Evolutionary conservation across 1,284 basidiomycete genomes (phyloP), one percentile per base, ranked within the genome.

Genomic region (Fomitopsis betulina): DNA sequence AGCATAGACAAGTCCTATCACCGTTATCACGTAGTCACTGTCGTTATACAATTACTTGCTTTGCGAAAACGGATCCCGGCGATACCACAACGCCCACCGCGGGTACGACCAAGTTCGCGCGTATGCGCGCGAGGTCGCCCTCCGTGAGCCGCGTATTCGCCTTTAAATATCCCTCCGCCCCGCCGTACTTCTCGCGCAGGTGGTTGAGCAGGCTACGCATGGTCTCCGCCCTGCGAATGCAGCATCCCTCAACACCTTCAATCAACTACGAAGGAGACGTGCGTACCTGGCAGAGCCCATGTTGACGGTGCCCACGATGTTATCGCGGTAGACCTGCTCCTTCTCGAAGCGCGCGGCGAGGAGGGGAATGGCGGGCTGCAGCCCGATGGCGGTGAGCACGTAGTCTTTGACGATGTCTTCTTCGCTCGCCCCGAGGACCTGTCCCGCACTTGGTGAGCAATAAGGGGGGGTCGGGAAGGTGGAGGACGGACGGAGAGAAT

Each of bases 401-500:
- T 80, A 79, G 59, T 80, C 77, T 32, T 70, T 65, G 13, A 68
- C 63, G 43, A 81, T 77, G 37, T 72, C 69, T 9, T 73, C 71
- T 61, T 79, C 76, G 30, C 63, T 55, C n/a, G 73, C 75, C 2
- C 76, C 76, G 10, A 79, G 69, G 19, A 77, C 64, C 78, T 79
- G 60, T 53, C 50, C 27, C 10, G 19, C 8, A 9, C 9, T 2
- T 12, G 10, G 50, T 47, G 27, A 53, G 54, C 19, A 19, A 23
- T 27, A n/a, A 25, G 25, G 2, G 19, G 30, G 1, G 25, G 10
- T 25, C 30, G 15, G 33, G 42, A 3, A 25, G 13, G 9, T 1
- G 9, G 35, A 17, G 15, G 37, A 35, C 27, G 54, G 52, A 73
- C 74, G 66, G 70, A 68, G 38, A 73, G 67, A 17, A 78, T 63